phyloP scores from a whole-genome alignment of 2,329 filamentous ascomycete genomes.

The Ambrosiella cleistominuta region DNA sequence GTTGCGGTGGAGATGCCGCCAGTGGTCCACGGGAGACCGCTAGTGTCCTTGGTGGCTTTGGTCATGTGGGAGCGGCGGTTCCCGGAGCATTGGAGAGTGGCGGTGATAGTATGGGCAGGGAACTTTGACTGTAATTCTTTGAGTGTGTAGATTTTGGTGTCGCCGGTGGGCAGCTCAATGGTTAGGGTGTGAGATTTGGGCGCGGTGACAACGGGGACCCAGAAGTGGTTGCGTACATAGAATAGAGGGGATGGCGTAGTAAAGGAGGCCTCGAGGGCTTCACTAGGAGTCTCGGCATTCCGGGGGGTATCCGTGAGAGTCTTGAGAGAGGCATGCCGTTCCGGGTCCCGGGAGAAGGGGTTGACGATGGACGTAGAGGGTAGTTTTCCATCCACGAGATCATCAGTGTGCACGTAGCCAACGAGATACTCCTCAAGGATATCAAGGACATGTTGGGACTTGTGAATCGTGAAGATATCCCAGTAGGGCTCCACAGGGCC shows the following conservation, averaged over 20 bases:
- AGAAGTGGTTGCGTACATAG: conserved; percentile 46
- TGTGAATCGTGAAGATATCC: conserved; percentile 54
- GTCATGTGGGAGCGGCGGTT: conserved; percentile 44
- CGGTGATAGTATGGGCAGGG: conserved; percentile 31
- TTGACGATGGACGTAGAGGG: conserved; percentile 39
- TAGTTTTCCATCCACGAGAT: conserved; percentile 40
- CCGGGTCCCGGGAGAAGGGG: conserved; percentile 38
- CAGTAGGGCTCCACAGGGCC: conserved; percentile 50
- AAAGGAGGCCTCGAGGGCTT: conserved; percentile 31
- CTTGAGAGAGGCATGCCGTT: conserved; percentile 32
- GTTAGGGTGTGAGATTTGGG: conserved; percentile 29
- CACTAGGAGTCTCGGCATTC: conserved; percentile 41
- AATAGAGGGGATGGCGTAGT: conserved; percentile 38
- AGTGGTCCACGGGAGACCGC: conserved; percentile 40
- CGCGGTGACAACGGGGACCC: conserved; percentile 33
- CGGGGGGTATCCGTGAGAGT: conserved; percentile 37
- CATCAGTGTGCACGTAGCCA: conserved; percentile 39
- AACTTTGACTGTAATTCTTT: conserved; percentile 36
- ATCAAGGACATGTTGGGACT: conserved; percentile 44
- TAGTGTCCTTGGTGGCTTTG: conserved; percentile 27
- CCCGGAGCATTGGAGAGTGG: conserved; percentile 41
- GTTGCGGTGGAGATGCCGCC: conserved; percentile 43
- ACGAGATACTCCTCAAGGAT: conserved; percentile 48
- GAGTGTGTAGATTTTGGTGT: conserved; percentile 34
- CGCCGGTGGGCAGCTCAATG: conserved; percentile 38